Percentiles rank a stretch among this genome's conserved stretches.
Evolutionary conservation across 441 rosid genomes (phyloP).

Genomic region (Eruca vesicaria): DNA sequence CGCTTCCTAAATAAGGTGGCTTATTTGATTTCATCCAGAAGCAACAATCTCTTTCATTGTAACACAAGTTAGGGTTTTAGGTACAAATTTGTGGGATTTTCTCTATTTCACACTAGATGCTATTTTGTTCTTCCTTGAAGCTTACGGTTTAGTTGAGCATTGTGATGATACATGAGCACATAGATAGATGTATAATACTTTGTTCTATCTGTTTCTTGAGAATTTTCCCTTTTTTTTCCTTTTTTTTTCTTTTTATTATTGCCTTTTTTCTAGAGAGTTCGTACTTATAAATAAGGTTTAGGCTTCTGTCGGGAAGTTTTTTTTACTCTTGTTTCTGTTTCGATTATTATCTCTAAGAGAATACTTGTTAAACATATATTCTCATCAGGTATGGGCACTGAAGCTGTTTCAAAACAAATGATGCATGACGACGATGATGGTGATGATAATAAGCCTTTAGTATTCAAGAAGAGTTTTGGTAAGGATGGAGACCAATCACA

Average conservation of each 20-base stretch:
- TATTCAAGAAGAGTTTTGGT: constrained; percentile 47
- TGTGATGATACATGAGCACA: neutral
- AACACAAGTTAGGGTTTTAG: neutral
- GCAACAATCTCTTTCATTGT: neutral
- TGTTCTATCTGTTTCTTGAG: neutral
- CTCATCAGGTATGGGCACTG: constrained; percentile 54
- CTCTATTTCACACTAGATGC: too few species aligned
- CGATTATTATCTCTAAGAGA: neutral
- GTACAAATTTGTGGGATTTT: neutral
- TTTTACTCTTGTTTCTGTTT: neutral
- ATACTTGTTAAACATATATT: neutral
- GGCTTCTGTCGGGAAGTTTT: neutral
- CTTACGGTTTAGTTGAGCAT: neutral
- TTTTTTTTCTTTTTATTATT: too few species aligned
- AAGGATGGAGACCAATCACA: constrained; percentile 59
- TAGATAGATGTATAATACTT: neutral
- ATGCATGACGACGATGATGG: neutral
- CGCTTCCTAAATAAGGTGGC: neutral
- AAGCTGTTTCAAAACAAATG: constrained; percentile 40
- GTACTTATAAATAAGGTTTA: neutral
- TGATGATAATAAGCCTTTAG: constrained; percentile 49
- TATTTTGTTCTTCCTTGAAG: neutral
- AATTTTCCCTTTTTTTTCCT: neutral
- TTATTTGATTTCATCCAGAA: neutral
- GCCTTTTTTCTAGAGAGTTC: neutral